Percentiles rank a stretch among this genome's conserved stretches.
Conservation (phyloP, 106 monocot species). For the Ottelia alismoides region DNA sequence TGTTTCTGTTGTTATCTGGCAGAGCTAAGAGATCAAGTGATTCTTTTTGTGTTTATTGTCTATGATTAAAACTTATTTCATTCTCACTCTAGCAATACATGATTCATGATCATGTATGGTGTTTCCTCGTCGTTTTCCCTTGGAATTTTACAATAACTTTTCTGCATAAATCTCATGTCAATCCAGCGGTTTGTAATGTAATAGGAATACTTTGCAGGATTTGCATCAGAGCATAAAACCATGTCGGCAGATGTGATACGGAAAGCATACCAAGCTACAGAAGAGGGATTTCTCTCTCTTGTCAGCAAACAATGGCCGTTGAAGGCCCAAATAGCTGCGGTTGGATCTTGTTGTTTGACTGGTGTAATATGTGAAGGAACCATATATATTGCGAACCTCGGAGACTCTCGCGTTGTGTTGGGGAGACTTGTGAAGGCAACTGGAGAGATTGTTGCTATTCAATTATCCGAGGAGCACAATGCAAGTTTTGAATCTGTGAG, state of each 20-base stretch:
- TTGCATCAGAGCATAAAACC: slow-evolving; percentile 10
- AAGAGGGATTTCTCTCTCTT: slow-evolving; percentile 12
- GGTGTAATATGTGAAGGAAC: slow-evolving; percentile 13
- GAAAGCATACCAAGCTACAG: slow-evolving; percentile 17
- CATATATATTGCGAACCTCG: slow-evolving; percentile 14
- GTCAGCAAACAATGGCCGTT: slow-evolving; percentile 14
- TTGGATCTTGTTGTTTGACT: slow-evolving; percentile 17
- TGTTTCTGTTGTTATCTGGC: no score
- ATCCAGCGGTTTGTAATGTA: no score
- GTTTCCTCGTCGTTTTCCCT: no score
- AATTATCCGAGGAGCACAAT: slow-evolving; percentile 20
- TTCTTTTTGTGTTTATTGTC: no score
- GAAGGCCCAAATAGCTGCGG: slow-evolving; percentile 21
- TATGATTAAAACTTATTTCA: no score
- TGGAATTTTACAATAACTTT: no score
- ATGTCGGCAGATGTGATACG: slow-evolving; percentile 20
- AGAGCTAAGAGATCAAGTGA: no score
- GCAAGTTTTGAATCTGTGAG: slow-evolving; percentile 18
- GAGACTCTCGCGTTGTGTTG: slow-evolving; percentile 20
- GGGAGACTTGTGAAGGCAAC: slow-evolving; percentile 13
- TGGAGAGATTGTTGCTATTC: slow-evolving; percentile 14
- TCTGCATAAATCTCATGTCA: no score
- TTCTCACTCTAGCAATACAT: no score
- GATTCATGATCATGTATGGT: no score
- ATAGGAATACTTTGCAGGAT: slow-evolving; percentile 8